Percentiles rank a stretch among this genome's conserved stretches.
These are phyloP conservation scores for Iris macrosiphon DNA, from an alignment of 106 monocot species.

Conservation along the genomic window DNA sequence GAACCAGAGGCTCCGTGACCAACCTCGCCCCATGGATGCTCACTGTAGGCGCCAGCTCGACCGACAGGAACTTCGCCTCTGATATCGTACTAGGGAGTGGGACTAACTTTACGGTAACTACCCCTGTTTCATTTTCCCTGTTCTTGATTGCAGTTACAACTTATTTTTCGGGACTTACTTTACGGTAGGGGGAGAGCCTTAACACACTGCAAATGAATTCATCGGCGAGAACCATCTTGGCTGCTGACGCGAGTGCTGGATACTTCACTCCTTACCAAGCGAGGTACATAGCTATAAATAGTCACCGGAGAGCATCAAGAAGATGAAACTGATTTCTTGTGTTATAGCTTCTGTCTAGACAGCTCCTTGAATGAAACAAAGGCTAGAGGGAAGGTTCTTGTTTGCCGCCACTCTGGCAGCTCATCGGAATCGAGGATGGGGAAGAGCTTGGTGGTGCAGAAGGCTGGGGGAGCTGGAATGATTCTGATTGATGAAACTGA, in stretches of 20 bases:
- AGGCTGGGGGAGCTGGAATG: slow-evolving; percentile 81
- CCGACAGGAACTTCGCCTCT: slow-evolving; percentile 66
- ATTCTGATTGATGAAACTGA: slow-evolving; percentile 69
- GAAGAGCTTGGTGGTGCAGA: slow-evolving; percentile 51
- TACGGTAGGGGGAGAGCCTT: slow-evolving; percentile 68
- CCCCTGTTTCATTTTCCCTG: neutral
- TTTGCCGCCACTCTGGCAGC: slow-evolving; percentile 46
- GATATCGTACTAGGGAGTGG: slow-evolving; percentile 48
- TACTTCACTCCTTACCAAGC: slow-evolving; percentile 83
- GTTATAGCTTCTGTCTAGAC: slow-evolving; percentile 64
- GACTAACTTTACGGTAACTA: slow-evolving; percentile 43
- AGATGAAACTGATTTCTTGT: neutral
- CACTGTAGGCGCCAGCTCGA: slow-evolving; percentile 72
- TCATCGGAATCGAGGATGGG: slow-evolving; percentile 53
- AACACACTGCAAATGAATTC: slow-evolving; percentile 46
- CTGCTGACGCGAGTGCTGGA: slow-evolving; percentile 57
- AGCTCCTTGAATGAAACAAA: slow-evolving; percentile 74
- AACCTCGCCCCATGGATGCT: slow-evolving; percentile 91
- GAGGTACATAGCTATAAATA: slow-evolving; percentile 33
- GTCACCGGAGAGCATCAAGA: neutral
- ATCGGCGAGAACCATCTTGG: slow-evolving; percentile 46
- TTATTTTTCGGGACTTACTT: neutral
- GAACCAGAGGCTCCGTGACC: slow-evolving; percentile 49
- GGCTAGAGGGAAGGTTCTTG: slow-evolving; percentile 56
- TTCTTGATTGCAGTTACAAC: neutral